A percentile compares a stretch with the other conserved stretches of the same genome.
phyloP scores from a whole-genome alignment of 164 flowering plant genomes.

The Liriodendron chinense region DNA sequence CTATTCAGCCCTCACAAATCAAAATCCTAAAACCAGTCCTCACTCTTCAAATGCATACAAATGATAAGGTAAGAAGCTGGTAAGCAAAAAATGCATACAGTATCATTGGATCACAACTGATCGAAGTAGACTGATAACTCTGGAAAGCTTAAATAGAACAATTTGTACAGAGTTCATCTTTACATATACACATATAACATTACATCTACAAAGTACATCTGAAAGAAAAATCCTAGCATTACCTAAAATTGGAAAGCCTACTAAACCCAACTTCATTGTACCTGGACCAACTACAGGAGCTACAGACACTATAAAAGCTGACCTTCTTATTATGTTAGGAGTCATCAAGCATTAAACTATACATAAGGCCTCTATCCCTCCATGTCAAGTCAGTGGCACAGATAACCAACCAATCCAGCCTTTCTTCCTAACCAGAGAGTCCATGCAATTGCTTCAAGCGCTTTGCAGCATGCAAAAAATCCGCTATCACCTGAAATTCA shows the following conservation, averaged over 20 bases:
- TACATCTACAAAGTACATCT: not conserved
- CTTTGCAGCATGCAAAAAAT: conserved; percentile 4
- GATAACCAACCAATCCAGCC: not conserved
- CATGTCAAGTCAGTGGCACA: not conserved
- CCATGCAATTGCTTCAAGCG: conserved; percentile 7
- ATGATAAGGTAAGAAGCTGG: not conserved
- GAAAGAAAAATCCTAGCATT: not conserved
- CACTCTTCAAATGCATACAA: not conserved
- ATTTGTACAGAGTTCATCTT: not conserved
- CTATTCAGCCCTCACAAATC: no score
- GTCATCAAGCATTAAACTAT: not conserved
- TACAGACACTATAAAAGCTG: not conserved
- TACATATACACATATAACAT: not conserved
- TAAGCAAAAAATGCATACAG: not conserved
- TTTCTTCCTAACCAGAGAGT: conserved; percentile 2
- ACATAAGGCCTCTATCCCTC: not conserved
- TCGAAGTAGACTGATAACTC: not conserved
- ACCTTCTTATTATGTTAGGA: not conserved
- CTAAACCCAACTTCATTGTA: not conserved
- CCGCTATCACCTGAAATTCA: conserved; percentile 8
- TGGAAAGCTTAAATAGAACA: not conserved
- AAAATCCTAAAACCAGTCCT: no score
- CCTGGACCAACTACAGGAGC: not conserved
- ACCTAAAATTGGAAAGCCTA: not conserved
- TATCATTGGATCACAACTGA: not conserved